Base-by-base conservation (phyloP, 768 basidiomycete genomes). In the Tephrocybe sp. region DNA sequence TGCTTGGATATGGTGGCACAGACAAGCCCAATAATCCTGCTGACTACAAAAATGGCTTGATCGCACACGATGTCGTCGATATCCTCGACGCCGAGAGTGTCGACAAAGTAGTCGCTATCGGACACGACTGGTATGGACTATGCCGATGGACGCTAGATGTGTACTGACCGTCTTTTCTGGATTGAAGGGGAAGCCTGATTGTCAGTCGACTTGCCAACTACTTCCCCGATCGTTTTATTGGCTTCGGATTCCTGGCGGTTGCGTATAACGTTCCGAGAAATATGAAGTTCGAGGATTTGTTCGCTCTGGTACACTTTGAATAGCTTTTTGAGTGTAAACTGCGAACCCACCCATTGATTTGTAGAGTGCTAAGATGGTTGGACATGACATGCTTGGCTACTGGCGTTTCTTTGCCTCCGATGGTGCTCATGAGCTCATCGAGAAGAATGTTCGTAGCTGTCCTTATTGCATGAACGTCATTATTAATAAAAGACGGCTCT, bases 1-100 rank as follows among this genome's bases (percentile, higher is more conserved):
- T 76, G 66, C 70, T 80, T 22, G 79, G 79, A 3, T 80, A 76
- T 47, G 80, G 78, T 8, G 70, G 69, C 1, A 78, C 78, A 8
- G 68, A 68, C 54, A 76, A 77, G 50, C 78, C 79, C 1, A 49
- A 53, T 0, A 71, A 76, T 42, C 48, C 61, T 2, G 54, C 51
- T 5, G 56, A 61, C 6, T 82, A 78, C 60, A 47, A 52, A 5
- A 22, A 45, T 16, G 68, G 59, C 44, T 55, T 64, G 22, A 60
- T 79, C 31, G 63, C 60, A 24, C 57, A 69, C 44, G 76, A 76
- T 55, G 45, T 76, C 8, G 45, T 73, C 30, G 74, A 75, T 42
- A 64, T 78, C 36, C 62, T 78, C 19, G 69, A 77, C 47, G 49
- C 57, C 9, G 69, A 73, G 55, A 55, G 60, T 8, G 51, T 70